These are phyloP conservation scores for Aspergillus texensis DNA, from an alignment of 2,329 filamentous ascomycete genomes.

Conservation along the genomic window DNA sequence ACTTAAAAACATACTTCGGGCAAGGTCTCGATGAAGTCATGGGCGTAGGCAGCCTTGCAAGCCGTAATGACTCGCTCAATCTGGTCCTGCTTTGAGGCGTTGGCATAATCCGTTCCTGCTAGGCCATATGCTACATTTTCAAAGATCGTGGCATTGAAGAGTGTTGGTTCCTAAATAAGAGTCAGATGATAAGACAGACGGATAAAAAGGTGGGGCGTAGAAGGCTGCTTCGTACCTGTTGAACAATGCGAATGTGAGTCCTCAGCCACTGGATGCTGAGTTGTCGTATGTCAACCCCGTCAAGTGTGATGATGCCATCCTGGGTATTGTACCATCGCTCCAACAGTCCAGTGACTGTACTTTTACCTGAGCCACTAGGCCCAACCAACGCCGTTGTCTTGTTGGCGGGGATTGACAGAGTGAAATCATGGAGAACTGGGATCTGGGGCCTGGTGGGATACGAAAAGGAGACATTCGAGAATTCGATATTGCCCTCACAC, in stretches of 20 bases:
- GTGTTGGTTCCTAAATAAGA: conserved; percentile 57
- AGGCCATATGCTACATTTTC: conserved; percentile 65
- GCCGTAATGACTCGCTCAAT: conserved; percentile 61
- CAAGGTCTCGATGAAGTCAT: conserved; percentile 63
- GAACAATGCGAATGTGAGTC: conserved; percentile 63
- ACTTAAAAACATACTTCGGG: not conserved
- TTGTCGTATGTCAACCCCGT: conserved; percentile 55
- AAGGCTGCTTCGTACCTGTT: conserved; percentile 46
- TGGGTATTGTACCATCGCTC: conserved; percentile 44
- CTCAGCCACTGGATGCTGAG: conserved; percentile 66
- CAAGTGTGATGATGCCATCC: conserved; percentile 56
- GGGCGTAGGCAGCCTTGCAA: conserved; percentile 68
- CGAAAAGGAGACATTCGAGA: conserved; percentile 69
- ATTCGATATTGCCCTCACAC: conserved; percentile 39
- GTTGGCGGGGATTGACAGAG: conserved; percentile 34
- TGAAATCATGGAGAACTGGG: conserved; percentile 39
- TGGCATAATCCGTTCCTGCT: conserved; percentile 38
- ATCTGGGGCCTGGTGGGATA: conserved; percentile 59
- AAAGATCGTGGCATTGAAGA: conserved; percentile 68
- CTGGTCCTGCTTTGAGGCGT: conserved; percentile 37
- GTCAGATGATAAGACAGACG: not conserved
- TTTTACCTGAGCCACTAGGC: conserved; percentile 50
- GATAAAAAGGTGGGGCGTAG: not conserved
- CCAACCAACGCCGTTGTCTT: conserved; percentile 49
- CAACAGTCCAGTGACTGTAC: conserved; percentile 47